Evolutionary conservation across 768 basidiomycete species (phyloP).

Genomic region (Dentipellis sp.): DNA sequence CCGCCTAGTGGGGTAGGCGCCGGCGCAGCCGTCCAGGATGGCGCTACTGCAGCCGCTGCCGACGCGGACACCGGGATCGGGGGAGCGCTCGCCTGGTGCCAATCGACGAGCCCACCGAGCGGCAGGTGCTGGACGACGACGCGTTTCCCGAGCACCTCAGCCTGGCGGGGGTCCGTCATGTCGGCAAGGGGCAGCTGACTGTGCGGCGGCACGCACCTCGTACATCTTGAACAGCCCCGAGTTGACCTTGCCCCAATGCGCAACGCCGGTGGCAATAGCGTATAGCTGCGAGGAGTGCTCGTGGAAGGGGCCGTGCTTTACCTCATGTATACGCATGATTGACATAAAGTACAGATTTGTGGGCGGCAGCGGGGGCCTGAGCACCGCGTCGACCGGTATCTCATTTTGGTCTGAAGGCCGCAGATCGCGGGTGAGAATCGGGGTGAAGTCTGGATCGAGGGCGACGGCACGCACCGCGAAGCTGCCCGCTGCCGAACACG

Average conservation of each 20-base stretch:
- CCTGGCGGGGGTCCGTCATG: slow-evolving; percentile 30
- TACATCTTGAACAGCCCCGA: slow-evolving; percentile 94
- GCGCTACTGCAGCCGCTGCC: not conserved
- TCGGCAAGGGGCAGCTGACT: not conserved
- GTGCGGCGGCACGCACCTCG: slow-evolving; percentile 38
- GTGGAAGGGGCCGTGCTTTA: slow-evolving; percentile 83
- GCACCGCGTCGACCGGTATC: slow-evolving; percentile 55
- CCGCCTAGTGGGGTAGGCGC: slow-evolving; percentile 10
- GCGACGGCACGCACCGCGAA: slow-evolving; percentile 49
- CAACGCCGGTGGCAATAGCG: slow-evolving; percentile 80
- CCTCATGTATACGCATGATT: slow-evolving; percentile 67
- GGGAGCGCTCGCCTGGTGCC: slow-evolving; percentile 29
- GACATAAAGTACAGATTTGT: slow-evolving; percentile 79
- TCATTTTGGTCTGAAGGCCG: slow-evolving; percentile 43
- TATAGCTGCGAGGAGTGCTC: slow-evolving; percentile 89
- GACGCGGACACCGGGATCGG: not conserved
- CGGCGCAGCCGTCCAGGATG: not conserved
- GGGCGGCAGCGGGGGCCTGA: slow-evolving; percentile 45
- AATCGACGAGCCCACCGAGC: slow-evolving; percentile 72
- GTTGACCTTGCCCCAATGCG: slow-evolving; percentile 88
- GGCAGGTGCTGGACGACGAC: slow-evolving; percentile 96
- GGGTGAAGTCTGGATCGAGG: not conserved
- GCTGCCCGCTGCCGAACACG: slow-evolving; percentile 84
- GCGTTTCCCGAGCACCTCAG: slow-evolving; percentile 85
- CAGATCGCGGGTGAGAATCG: not conserved